phyloP scores from a whole-genome alignment of 345 rosid species.

The Pistacia atlantica region DNA sequence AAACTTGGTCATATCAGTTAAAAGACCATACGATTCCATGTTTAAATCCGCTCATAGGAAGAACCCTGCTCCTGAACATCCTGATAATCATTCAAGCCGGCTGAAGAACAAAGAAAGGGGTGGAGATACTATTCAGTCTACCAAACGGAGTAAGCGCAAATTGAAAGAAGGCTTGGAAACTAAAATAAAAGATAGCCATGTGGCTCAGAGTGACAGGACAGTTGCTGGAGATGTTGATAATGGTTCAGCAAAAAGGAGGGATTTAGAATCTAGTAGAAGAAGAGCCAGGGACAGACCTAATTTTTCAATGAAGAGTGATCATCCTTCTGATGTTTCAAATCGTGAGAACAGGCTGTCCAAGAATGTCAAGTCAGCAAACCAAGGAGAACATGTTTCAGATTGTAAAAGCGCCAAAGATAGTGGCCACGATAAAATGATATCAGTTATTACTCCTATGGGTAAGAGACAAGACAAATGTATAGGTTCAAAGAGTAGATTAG shows the following conservation, averaged over 20 bases:
- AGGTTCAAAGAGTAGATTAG: constrained; percentile 14
- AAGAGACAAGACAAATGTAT: constrained; percentile 26
- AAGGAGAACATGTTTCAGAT: constrained; percentile 22
- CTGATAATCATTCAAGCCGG: constrained; percentile 23
- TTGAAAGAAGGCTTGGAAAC: constrained; percentile 21
- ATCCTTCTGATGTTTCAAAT: constrained; percentile 36
- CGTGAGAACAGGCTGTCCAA: constrained; percentile 31
- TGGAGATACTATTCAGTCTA: constrained; percentile 22
- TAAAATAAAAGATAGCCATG: constrained; percentile 25
- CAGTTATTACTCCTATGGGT: constrained; percentile 18
- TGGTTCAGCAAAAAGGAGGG: constrained; percentile 29
- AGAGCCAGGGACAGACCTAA: constrained; percentile 33
- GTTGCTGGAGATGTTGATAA: constrained; percentile 28
- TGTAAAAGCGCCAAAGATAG: constrained; percentile 33
- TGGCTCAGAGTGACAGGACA: constrained; percentile 7
- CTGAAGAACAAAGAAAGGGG: constrained; percentile 29
- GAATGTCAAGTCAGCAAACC: constrained; percentile 20
- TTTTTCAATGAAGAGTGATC: constrained; percentile 25
- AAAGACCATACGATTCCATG: constrained; percentile 55
- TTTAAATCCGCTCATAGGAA: constrained; percentile 39
- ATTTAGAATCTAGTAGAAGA: constrained; percentile 31
- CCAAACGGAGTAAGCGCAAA: constrained; percentile 33
- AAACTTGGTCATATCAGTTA: constrained; percentile 57
- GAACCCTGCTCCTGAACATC: constrained; percentile 23
- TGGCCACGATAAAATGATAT: constrained; percentile 25